Conservation (phyloP, 164 flowering plant genomes). For the Aristolochia contorta region DNA sequence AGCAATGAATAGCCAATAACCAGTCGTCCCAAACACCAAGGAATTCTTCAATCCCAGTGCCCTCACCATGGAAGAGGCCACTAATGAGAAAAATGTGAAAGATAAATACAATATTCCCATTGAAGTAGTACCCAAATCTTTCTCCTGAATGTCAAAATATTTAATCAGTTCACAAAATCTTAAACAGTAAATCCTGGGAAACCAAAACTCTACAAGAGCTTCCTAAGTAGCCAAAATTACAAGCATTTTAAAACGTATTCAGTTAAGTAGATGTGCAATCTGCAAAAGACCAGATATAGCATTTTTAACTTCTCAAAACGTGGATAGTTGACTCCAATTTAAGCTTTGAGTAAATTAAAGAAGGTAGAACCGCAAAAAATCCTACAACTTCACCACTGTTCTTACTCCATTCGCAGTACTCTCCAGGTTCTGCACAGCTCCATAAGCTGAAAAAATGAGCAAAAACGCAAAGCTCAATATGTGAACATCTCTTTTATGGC, state of each 20-base stretch:
- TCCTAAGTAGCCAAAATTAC: background rate
- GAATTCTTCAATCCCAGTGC: constrained; percentile 69
- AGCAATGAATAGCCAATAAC: constrained; percentile 88
- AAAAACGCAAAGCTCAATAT: constrained; percentile 66
- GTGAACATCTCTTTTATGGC: constrained; percentile 60
- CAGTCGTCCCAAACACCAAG: constrained; percentile 78
- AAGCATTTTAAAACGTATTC: too few species aligned
- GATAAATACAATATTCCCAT: constrained; percentile 83
- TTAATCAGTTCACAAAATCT: background rate
- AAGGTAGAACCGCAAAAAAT: background rate
- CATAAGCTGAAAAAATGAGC: constrained; percentile 74
- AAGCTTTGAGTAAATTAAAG: background rate
- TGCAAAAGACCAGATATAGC: too few species aligned
- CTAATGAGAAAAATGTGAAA: constrained; percentile 62
- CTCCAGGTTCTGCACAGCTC: constrained; percentile 89
- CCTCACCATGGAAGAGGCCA: constrained; percentile 75
- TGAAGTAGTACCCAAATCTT: constrained; percentile 69
- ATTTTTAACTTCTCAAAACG: too few species aligned
- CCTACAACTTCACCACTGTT: background rate
- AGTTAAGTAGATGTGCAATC: too few species aligned
- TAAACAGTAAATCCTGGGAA: background rate
- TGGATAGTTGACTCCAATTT: background rate
- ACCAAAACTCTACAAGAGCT: background rate
- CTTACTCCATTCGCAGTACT: constrained; percentile 71
- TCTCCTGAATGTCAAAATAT: constrained; percentile 31